Evolutionary conservation across 2,329 filamentous ascomycete species (phyloP), one percentile per base, ranked within the genome.

Genomic region (Tolypocladium nubicola): DNA sequence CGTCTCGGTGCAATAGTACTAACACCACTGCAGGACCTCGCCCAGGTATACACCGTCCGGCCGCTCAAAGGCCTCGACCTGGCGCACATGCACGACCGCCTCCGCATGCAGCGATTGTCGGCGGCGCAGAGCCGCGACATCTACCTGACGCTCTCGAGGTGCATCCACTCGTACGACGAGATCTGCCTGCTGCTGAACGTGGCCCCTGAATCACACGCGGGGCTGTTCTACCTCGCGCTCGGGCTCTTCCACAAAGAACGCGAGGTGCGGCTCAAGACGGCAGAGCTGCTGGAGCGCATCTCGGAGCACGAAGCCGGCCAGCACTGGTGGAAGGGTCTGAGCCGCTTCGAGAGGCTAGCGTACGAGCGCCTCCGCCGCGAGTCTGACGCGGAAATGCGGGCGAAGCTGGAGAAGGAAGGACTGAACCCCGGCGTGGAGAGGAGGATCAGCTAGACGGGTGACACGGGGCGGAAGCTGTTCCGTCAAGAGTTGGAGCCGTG

Each of bases 221-320:
- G 90, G 0, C 79, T 97, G 3, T 97, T 97, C 70, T 96, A 97
- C 65, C 75, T 99, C 33, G 89, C 88, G 6, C 81, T 97, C 55
- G 94, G 94, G 0, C 77, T 99, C 7, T 97, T 97, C 70, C 94
- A 99, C 75, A 90, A 91, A 57, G 85, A 92, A 62, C 79, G 80
- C 40, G 87, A 90, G 55, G 92, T 97, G 13, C 81, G 94, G 40
- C 74, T 87, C 64, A 85, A 84, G 57, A 89, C 90, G 2, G 87
- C 90, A 1, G 89, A 89, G 60, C 75, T 99, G 40, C 72, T 99
- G 26, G 90, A 93, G 63, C 82, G 91, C 26, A 85, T 99, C 56
- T 83, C 85, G 63, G 85, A 87, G 58, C 93, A 99, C 72, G 88
- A 95, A 67, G 94, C 91, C 11, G 94, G 94, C 1, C 82, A 91